A percentile compares a stretch with the other conserved stretches of the same genome.
Evolutionary conservation across 139 green algal genomes (phyloP).

Genomic region (Raphidocelis subcapitata): DNA sequence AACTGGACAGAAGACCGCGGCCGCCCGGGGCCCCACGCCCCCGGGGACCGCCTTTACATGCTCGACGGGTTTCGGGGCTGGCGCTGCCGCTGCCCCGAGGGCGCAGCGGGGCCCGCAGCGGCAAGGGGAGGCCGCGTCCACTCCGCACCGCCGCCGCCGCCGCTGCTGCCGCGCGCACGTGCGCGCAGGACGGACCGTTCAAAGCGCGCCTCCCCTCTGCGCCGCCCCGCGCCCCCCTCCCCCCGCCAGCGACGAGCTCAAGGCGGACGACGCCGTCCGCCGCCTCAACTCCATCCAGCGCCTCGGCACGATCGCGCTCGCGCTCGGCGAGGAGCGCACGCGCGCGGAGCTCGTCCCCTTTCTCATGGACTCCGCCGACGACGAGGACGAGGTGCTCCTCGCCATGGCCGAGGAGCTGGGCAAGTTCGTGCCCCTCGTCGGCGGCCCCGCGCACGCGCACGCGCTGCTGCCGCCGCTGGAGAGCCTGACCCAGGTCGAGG

Average conservation of each 20-base stretch:
- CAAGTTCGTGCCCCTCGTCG: slow-evolving; percentile 92
- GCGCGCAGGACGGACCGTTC: too few relatives aligned
- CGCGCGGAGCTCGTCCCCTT: slow-evolving; percentile 97
- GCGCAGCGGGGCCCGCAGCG: too few relatives aligned
- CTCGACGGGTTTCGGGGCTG: too few relatives aligned
- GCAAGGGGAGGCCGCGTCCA: too few relatives aligned
- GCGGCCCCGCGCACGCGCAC: slow-evolving; percentile 77
- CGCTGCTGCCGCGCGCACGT: too few relatives aligned
- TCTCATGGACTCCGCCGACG: slow-evolving; percentile 92
- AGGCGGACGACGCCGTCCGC: slow-evolving; percentile 92
- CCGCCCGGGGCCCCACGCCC: too few relatives aligned
- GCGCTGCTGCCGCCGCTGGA: slow-evolving; percentile 92
- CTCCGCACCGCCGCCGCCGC: too few relatives aligned
- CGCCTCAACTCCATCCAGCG: slow-evolving; percentile 91
- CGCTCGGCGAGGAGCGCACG: slow-evolving; percentile 93
- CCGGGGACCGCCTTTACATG: too few relatives aligned
- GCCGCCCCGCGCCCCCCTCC: too few relatives aligned
- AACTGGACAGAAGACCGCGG: too few relatives aligned
- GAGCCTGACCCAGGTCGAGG: slow-evolving; percentile 90
- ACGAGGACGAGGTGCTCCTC: slow-evolving; percentile 98
- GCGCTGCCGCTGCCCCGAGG: too few relatives aligned
- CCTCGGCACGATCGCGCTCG: slow-evolving; percentile 90
- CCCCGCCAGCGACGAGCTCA: slow-evolving; percentile 88
- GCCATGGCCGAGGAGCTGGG: slow-evolving; percentile 97
- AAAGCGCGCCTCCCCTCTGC: too few relatives aligned